Evolutionary conservation across 163 green algal genomes (phyloP).

Genomic region (Chlamydomonas reinhardtii): DNA sequence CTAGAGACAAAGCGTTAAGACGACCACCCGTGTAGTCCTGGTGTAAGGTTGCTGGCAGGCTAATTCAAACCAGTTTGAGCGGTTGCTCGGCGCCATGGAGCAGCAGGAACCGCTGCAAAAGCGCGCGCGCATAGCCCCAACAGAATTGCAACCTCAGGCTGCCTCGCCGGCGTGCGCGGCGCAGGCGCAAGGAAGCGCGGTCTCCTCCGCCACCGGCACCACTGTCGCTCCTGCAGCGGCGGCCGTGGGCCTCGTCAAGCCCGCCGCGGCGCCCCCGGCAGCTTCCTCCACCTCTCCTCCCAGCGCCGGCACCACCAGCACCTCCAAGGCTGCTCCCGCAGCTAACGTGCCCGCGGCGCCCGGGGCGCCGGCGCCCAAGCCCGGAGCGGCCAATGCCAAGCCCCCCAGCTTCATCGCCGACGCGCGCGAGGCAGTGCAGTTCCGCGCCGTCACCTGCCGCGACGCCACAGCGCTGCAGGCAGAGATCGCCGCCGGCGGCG

Average conservation of each 20-base stretch:
- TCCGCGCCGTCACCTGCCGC: slow-evolving; percentile 17
- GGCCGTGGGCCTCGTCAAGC: neutral
- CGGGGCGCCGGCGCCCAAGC: neutral
- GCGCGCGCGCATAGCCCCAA: neutral
- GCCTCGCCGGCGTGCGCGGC: neutral
- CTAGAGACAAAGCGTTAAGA: too few relatives aligned
- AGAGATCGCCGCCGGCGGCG: slow-evolving; percentile 50
- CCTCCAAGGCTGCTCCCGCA: neutral
- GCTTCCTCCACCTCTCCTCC: neutral
- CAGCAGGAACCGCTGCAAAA: neutral
- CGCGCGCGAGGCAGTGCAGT: slow-evolving; percentile 28
- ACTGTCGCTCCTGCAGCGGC: neutral
- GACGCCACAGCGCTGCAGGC: slow-evolving; percentile 3
- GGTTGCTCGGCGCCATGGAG: neutral
- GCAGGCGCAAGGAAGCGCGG: too few relatives aligned
- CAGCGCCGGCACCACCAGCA: neutral
- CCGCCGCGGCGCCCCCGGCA: neutral
- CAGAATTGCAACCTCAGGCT: neutral
- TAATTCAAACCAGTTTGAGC: too few relatives aligned
- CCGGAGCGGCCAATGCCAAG: neutral
- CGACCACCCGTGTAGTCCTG: too few relatives aligned
- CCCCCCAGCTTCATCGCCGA: slow-evolving; percentile 4
- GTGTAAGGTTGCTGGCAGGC: too few relatives aligned
- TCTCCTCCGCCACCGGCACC: neutral
- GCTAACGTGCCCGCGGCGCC: neutral